Conservation (phyloP, 257 asterid genomes). For the Haberlea rhodopensis region DNA sequence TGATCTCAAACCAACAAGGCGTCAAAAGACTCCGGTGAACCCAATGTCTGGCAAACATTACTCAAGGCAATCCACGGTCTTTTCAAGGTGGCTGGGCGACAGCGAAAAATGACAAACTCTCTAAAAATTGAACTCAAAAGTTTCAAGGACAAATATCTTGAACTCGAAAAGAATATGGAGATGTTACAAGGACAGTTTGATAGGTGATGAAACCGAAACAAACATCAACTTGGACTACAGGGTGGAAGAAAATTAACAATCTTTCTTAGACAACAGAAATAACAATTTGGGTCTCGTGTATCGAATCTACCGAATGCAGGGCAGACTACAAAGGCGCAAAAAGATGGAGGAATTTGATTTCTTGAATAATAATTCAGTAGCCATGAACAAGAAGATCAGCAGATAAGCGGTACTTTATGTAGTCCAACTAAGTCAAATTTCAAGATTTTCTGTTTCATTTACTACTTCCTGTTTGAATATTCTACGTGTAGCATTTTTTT, state of each 20-base stretch:
- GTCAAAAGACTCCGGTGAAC: conserved; percentile 56
- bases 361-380: conserved; percentile 33
- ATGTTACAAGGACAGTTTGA: conserved; percentile 73
- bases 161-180: conserved; percentile 29
- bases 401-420: no score
- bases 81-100: conserved; percentile 95
- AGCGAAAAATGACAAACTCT: conserved; percentile 81
- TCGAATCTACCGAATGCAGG: conserved; percentile 41
- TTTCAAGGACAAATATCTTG: conserved; percentile 67
- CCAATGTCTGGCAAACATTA: conserved; percentile 55
- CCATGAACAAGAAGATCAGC: no score
- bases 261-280: conserved; percentile 44
- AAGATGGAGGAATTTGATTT: conserved; percentile 88
- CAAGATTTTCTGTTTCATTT: not conserved
- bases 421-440: not conserved
- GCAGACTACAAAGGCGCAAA: conserved; percentile 47
- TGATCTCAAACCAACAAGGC: no score
- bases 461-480: no score
- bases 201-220: conserved; percentile 54
- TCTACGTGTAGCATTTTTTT: no score
- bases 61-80: conserved; percentile 88
- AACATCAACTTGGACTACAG: conserved; percentile 66
- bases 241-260: conserved; percentile 83
- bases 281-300: conserved; percentile 37
- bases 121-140: conserved; percentile 82